phyloP scores from a whole-genome alignment of 176 grass and related monocot species.

The Triticum timopheevii region DNA sequence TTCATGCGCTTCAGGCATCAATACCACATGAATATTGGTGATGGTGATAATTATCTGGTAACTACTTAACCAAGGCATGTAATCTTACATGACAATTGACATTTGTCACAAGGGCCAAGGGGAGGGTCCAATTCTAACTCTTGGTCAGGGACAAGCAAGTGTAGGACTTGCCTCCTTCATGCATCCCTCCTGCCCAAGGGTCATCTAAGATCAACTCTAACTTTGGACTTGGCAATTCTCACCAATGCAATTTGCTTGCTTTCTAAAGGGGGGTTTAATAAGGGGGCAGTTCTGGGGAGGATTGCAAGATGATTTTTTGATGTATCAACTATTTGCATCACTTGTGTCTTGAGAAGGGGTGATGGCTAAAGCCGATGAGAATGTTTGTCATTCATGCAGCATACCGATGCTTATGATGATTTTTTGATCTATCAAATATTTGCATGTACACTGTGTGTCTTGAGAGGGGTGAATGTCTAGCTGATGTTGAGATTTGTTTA shows the following conservation, averaged over 20 bases:
- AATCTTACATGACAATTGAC: conserved; percentile 41
- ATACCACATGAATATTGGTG: conserved; percentile 19
- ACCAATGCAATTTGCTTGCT: conserved; percentile 20
- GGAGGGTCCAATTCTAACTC: conserved; percentile 11
- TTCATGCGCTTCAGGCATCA: not conserved
- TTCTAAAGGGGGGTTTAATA: conserved; percentile 15
- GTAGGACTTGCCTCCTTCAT: conserved; percentile 39
- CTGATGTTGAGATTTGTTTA: not conserved
- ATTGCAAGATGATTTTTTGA: conserved; percentile 28
- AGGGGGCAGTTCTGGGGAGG: conserved; percentile 54
- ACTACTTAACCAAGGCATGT: conserved; percentile 27
- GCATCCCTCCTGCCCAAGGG: conserved; percentile 37
- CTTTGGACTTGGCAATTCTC: conserved; percentile 50
- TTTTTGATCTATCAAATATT: too few species aligned
- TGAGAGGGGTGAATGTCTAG: not conserved
- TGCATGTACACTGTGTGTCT: not conserved
- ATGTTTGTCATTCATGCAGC: not conserved
- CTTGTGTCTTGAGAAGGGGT: conserved; percentile 32
- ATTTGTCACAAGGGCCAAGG: conserved; percentile 39
- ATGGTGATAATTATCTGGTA: conserved; percentile 22
- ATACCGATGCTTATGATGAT: not conserved
- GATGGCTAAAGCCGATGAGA: not conserved
- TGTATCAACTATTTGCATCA: conserved; percentile 23
- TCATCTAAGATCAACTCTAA: conserved; percentile 35
- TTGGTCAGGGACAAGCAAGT: conserved; percentile 28